Evolutionary conservation across 805 yeast species (phyloP).

Genomic region (Wilhelminamyces savonicus): DNA sequence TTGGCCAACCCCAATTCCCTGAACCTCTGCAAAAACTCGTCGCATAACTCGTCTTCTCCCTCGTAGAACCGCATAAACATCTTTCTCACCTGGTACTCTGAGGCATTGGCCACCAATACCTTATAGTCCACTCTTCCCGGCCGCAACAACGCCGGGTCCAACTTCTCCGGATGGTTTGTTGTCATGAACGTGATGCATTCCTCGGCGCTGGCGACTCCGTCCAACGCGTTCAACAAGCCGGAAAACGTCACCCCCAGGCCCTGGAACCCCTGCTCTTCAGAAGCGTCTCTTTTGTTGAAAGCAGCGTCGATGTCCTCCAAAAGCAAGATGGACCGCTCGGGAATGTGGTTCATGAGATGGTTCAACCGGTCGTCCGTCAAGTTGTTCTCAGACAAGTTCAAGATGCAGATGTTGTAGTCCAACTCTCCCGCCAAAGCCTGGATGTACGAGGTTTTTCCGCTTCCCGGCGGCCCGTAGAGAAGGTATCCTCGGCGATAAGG

Average conservation of each 20-base stretch:
- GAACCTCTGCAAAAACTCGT: constrained; percentile 43
- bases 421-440: constrained; percentile 96
- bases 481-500: constrained; percentile 95
- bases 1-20: constrained; percentile 37
- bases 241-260: constrained; percentile 90
- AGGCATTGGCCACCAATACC: constrained; percentile 80
- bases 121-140: constrained; percentile 94
- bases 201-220: constrained; percentile 97
- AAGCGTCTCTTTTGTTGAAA: constrained; percentile 73
- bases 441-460: constrained; percentile 92
- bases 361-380: constrained; percentile 91
- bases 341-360: constrained; percentile 94
- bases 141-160: constrained; percentile 88
- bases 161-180: constrained; percentile 90
- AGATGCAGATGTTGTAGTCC: constrained; percentile 90
- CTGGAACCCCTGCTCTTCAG: constrained; percentile 71
- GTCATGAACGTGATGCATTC: constrained; percentile 97
- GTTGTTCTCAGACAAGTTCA: constrained; percentile 85
- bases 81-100: constrained; percentile 65
- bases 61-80: constrained; percentile 91
- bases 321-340: constrained; percentile 76
- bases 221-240: constrained; percentile 87
- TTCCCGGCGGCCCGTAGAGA: constrained; percentile 95
- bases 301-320: constrained; percentile 97
- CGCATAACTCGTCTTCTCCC: constrained; percentile 46